A percentile compares a stretch with the other conserved stretches of the same genome.
Conservation (phyloP, 2,329 filamentous ascomycete species). For the Colletotrichum australisinense region DNA sequence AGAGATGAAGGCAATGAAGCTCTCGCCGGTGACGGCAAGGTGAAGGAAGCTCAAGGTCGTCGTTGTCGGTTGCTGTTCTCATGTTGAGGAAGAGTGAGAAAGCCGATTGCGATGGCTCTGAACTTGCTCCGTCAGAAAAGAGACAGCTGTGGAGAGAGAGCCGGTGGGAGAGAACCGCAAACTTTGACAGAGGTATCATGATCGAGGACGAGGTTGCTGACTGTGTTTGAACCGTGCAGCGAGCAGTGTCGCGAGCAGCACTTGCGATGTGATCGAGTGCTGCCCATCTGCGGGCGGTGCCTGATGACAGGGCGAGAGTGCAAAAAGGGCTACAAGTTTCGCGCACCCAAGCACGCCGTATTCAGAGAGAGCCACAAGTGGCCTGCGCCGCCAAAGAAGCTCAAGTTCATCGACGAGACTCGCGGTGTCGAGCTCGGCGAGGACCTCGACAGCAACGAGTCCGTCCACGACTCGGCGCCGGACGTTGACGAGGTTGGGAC, state of each 20-base stretch:
- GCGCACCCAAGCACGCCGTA: slow-evolving; percentile 29
- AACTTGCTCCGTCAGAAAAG: background rate
- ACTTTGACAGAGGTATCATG: background rate
- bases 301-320: slow-evolving; percentile 34
- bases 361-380: slow-evolving; percentile 35
- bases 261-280: slow-evolving; percentile 52
- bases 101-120: background rate
- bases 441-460: slow-evolving; percentile 14
- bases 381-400: slow-evolving; percentile 29
- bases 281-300: slow-evolving; percentile 36
- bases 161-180: background rate
- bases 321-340: slow-evolving; percentile 38
- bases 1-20: background rate
- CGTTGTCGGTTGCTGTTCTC: background rate
- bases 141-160: background rate
- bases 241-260: slow-evolving; percentile 60
- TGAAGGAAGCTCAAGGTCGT: background rate
- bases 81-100: background rate
- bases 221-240: slow-evolving; percentile 41
- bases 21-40: background rate
- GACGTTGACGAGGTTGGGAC: background rate
- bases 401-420: slow-evolving; percentile 35
- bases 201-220: background rate
- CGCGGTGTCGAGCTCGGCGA: slow-evolving; percentile 29
- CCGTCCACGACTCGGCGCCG: background rate